Base-by-base conservation (phyloP, 1,284 basidiomycete genomes). In the Boletus albobrunnescens region DNA sequence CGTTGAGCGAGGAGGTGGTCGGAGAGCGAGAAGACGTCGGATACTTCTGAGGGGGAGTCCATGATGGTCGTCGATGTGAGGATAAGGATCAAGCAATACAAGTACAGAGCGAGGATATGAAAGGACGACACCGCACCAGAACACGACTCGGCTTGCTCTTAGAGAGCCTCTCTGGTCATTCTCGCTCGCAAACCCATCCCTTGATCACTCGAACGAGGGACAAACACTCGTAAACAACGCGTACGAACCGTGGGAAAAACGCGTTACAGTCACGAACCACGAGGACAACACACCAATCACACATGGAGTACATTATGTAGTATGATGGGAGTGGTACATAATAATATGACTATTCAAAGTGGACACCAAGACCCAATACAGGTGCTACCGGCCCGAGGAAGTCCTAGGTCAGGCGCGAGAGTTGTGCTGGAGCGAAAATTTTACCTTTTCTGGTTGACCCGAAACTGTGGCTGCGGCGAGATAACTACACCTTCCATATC, bases 1-100 rank as follows among this genome's bases (percentile, higher is more conserved):
- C 79, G 78, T 55, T 87, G 78, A 33, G 80, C 78, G 36, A 89
- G 71, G 46, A 77, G 79, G 49, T 84, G 75, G 70, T 81, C 78
- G 7, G 78, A 75, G 42, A 81, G 70, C 20, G 76, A 76, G 64
- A 74, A 78, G 41, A 79, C 73, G 60, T 77, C 74, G 8, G 67
- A 70, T 33, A 65, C 63, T 46, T 72, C 63, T 6, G 63, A 40
- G 13, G 69, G 58, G 3, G 67, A 53, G 42, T 68, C 56, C 65
- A 69, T 69, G 55, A 46, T 54, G 41, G 43, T 41, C 9, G 41
- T 35, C 41, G 32, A n/a, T 13, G 30, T 40, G 16, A 23, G 22
- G 22, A 22, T 22, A 22, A 22, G 22, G 26, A 12, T 27, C 16
- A 31, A 27, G 5, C 30, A 31, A 23, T 62, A 67, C 42, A 61